Evolutionary conservation across 208 protist genomes (phyloP).

Genomic region (Kentomonas sorsogonicus): DNA sequence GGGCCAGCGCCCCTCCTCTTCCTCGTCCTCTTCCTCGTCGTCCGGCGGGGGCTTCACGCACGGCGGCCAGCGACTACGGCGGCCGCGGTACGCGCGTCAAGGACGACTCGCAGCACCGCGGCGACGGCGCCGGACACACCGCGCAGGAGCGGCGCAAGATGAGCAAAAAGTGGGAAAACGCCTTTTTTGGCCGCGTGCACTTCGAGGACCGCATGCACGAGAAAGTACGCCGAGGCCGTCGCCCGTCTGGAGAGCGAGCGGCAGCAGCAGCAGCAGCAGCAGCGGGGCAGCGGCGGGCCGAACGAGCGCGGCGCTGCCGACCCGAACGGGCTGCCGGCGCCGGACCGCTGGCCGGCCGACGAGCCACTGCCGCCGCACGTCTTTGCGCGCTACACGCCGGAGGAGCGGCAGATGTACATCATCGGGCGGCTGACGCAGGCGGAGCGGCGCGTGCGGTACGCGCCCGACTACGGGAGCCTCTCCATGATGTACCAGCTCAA

Average conservation of each 20-base stretch:
- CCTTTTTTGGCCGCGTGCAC: slow-evolving; percentile 79
- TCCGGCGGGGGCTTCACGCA: not conserved
- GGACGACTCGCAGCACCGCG: slow-evolving; percentile 16
- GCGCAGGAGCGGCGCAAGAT: slow-evolving; percentile 59
- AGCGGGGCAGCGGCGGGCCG: slow-evolving; percentile 6
- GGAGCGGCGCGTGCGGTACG: slow-evolving; percentile 71
- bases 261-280: slow-evolving; percentile 4
- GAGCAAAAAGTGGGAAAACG: slow-evolving; percentile 71
- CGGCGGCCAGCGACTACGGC: too few relatives aligned
- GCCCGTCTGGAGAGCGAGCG: slow-evolving; percentile 43
- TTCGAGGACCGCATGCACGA: slow-evolving; percentile 82
- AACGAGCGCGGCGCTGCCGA: slow-evolving; percentile 38
- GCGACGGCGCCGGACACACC: slow-evolving; percentile 26
- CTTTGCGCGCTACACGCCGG: slow-evolving; percentile 41
- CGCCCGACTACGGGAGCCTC: slow-evolving; percentile 69
- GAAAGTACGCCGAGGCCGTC: slow-evolving; percentile 43
- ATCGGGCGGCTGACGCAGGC: slow-evolving; percentile 66
- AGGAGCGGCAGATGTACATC: slow-evolving; percentile 63
- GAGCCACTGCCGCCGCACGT: slow-evolving; percentile 55
- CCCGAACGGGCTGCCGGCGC: not conserved
- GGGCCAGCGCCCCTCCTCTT: slow-evolving; percentile 9
- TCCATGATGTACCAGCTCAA: slow-evolving; percentile 87
- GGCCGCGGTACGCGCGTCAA: too few relatives aligned
- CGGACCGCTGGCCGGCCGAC: slow-evolving; percentile 66
- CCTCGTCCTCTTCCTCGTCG: slow-evolving; percentile 13